Evolutionary conservation across 2,329 filamentous ascomycete species (phyloP).

Genomic region (Pseudogymnoascus sp.): DNA sequence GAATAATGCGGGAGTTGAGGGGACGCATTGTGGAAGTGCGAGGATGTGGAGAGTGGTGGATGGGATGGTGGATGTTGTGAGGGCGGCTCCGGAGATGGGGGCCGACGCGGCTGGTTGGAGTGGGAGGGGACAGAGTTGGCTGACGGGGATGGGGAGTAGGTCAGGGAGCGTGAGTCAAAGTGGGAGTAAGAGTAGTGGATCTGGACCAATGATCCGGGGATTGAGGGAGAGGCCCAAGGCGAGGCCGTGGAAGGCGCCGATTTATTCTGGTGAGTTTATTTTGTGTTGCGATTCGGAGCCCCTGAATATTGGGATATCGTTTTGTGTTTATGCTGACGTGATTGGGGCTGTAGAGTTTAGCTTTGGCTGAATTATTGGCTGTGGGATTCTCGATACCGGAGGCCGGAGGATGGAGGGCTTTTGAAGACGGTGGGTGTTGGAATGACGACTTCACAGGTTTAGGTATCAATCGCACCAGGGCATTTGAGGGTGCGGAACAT

Average conservation of each 20-base stretch:
- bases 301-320: not conserved
- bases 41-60: slow-evolving; percentile 33
- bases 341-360: not conserved
- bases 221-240: slow-evolving; percentile 28
- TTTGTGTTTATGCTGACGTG: not conserved
- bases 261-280: slow-evolving; percentile 30
- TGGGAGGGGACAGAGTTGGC: not conserved
- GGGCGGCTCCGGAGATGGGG: not conserved
- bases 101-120: not conserved
- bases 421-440: too few species aligned
- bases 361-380: not conserved
- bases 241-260: slow-evolving; percentile 34
- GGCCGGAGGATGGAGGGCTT: not conserved
- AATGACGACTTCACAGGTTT: not conserved
- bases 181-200: slow-evolving; percentile 18
- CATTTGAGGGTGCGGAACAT: not conserved
- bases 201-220: slow-evolving; percentile 18
- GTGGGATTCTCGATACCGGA: not conserved
- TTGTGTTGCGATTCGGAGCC: not conserved
- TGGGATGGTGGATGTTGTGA: slow-evolving; percentile 18
- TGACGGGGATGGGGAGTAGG: slow-evolving; percentile 19
- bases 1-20: slow-evolving; percentile 37
- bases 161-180: slow-evolving; percentile 22
- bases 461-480: not conserved
- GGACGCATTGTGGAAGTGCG: slow-evolving; percentile 43